phyloP scores from a whole-genome alignment of 768 basidiomycete species.

The Trichaptum fuscoviolaceum region DNA sequence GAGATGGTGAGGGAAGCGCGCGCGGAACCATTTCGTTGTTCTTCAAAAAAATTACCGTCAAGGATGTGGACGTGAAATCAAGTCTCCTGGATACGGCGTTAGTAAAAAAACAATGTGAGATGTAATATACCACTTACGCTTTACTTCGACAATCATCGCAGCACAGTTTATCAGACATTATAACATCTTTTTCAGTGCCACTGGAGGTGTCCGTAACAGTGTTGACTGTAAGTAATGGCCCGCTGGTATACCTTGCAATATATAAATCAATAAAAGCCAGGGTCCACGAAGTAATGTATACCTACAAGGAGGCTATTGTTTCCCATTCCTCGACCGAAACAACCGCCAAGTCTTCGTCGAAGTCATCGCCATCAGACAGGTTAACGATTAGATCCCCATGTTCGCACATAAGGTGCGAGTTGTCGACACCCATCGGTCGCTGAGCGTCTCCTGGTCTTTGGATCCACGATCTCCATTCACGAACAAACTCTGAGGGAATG shows the following conservation, averaged over 20 bases:
- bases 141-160: constrained; percentile 57
- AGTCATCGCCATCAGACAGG: constrained; percentile 54
- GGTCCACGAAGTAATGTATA: background rate
- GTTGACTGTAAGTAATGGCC: constrained; percentile 47
- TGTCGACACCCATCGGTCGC: constrained; percentile 63
- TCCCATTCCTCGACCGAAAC: background rate
- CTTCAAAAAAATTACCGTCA: background rate
- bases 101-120: background rate
- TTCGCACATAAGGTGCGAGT: constrained; percentile 56
- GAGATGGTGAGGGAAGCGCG: constrained; percentile 16
- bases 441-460: constrained; percentile 44
- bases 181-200: constrained; percentile 32
- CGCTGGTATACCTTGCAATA: constrained; percentile 47
- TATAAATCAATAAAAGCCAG: constrained; percentile 6
- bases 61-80: background rate
- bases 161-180: constrained; percentile 42
- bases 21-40: background rate
- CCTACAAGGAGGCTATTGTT: background rate
- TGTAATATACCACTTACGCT: constrained; percentile 35
- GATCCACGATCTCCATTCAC: constrained; percentile 68
- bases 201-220: constrained; percentile 19
- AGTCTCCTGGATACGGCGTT: background rate
- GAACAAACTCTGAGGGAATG: constrained; percentile 56
- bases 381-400: constrained; percentile 63
- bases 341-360: constrained; percentile 17